Base-by-base conservation (phyloP, 768 basidiomycete species). In the Scleroderma bovista region DNA sequence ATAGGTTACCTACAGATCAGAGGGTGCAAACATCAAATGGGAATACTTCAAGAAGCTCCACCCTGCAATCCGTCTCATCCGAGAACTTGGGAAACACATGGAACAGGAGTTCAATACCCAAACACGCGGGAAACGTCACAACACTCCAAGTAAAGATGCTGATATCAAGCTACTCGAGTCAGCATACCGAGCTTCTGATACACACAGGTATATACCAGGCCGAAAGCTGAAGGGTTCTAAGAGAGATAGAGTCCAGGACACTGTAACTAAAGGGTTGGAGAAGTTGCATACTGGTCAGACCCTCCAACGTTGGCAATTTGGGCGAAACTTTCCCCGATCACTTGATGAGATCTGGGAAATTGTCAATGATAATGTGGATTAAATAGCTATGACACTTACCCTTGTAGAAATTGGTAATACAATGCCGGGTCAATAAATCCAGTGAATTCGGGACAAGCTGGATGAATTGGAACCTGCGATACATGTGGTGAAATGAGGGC, bases 21-120 rank as follows among this genome's bases (percentile, higher is more conserved):
- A 62, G 46, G 70, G 69, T 1, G 65, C 69, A 3, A 57, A 60
- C 19, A 53, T 60, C 13, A 57, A 60, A n/a, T 66, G 62, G 70
- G 53, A 63, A 10, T 72, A 62, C 48, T 36, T 72, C 40, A 53
- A 63, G 26, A 70, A 65, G 33, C 51, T 72, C 1, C 63, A 63
- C 47, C 68, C 70, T 10, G 64, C 68, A 1, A 67, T 70, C 15
- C 63, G 51, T 10, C 44, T 54, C 2, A 62, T 70, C 20, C 54
- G 63, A 4, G 44, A 23, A 1, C 54, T 69, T 3, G 32, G 48
- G n/a, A 38, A 44, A 3, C 60, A 65, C 44, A 54, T 69, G 15
- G 68, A 72, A 43, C 3, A 54, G 2, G 51, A 66, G 46, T 68
- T 67, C 51, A 52, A 57, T 6, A 69, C 67, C 1, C 24, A 54